These are phyloP conservation scores for Avena eriantha DNA, from an alignment of 176 grass and related monocot species.

Conservation along the genomic window DNA sequence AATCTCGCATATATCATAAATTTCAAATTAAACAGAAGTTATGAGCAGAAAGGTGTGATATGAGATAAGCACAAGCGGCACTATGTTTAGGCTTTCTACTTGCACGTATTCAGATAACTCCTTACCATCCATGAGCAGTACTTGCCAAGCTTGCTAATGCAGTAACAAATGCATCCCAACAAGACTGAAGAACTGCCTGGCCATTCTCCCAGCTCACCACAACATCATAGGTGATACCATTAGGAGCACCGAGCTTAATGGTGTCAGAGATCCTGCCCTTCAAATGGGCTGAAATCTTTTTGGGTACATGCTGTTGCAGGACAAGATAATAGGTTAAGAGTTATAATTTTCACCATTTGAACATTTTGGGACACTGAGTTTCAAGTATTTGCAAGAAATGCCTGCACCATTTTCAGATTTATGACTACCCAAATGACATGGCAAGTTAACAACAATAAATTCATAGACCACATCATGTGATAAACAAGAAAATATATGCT, in stretches of 20 bases:
- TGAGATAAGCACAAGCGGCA: not conserved
- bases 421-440: not conserved
- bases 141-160: not conserved
- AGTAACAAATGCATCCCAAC: slow-evolving; percentile 41
- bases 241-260: slow-evolving; percentile 33
- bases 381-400: not conserved
- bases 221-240: slow-evolving; percentile 31
- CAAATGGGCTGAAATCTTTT: not conserved
- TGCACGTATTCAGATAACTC: not conserved
- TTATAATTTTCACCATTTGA: not conserved
- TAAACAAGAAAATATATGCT: not conserved
- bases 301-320: not conserved
- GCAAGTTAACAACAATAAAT: not conserved
- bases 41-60: not conserved
- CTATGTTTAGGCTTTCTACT: not conserved
- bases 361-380: not conserved
- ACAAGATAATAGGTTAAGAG: not conserved
- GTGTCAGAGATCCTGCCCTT: not conserved
- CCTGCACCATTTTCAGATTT: not conserved
- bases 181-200: slow-evolving; percentile 18
- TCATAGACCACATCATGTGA: not conserved
- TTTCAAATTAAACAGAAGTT: not conserved
- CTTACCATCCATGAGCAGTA: not conserved
- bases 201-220: not conserved
- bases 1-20: not conserved